Evolutionary conservation across 345 rosid genomes (phyloP), one percentile per base, ranked within the genome.

Genomic region (Euphorbia peplus): DNA sequence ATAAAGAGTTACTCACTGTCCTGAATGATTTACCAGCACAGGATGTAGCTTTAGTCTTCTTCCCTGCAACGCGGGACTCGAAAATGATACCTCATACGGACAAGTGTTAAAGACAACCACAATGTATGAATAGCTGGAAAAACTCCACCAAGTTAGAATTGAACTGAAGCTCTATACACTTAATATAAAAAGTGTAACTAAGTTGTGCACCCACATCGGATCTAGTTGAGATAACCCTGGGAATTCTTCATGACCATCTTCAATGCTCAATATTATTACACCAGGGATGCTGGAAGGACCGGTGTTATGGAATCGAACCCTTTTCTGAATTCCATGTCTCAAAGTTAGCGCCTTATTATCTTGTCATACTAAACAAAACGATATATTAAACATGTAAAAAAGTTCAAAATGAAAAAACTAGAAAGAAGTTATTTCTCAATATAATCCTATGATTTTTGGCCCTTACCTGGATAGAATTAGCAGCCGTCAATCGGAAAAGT

Each of bases 211-310:
- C 59, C 78, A 91, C 97, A 63, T 57, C 28, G 89, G 82, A 83
- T 95, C 97, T 65, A 89, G 80, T 73, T 83, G 90, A 66, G 91
- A 75, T 72, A 88, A 64, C 65, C 88, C 88, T 1, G 87, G 83
- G 60, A 72, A 66, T 70, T 84, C 91, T 75, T 79, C 75, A 46
- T 73, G 75, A 52, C 93, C 93, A 82, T 89, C 97, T 83, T 95
- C 96, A 76, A 95, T 83, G 82, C 93, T 87, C 91, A 91, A 88
- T 72, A 80, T 91, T 51, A 91, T 87, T 69, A 89, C 82, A 28
- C 97, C 99, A 10, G 87, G 93, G 68, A 89, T 63, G 48, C 85
- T 80, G 53, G 88, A 83, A 51, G 90, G 89, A 47, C 95, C 93
- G 15, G 87, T 83, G 67, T 89, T 93, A 69, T 83, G 92, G 81